Evolutionary conservation across 2,329 filamentous ascomycete species (phyloP).

Genomic region (Fusarium albosuccineum): DNA sequence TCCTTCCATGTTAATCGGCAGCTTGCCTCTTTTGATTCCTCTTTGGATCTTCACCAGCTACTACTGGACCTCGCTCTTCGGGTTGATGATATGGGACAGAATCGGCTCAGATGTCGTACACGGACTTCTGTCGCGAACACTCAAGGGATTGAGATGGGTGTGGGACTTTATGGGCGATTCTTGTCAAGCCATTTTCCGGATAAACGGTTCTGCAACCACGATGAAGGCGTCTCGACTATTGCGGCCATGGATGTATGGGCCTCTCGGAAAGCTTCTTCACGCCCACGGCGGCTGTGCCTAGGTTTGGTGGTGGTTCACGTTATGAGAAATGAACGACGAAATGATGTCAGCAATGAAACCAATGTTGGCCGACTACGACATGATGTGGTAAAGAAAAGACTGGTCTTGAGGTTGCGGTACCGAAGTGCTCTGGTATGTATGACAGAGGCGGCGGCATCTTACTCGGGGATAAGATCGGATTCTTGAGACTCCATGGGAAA

Average conservation of each 20-base stretch:
- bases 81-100: conserved; percentile 37
- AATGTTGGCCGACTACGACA: background rate
- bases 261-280: conserved; percentile 26
- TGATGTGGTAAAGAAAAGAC: background rate
- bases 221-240: conserved; percentile 18
- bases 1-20: conserved; percentile 31
- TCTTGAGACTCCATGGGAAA: background rate
- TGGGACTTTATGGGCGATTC: background rate
- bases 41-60: conserved; percentile 37
- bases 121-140: conserved; percentile 11
- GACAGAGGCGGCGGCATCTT: background rate
- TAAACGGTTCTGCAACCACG: conserved; percentile 4
- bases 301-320: background rate
- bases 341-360: background rate
- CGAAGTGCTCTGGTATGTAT: background rate
- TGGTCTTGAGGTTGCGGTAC: background rate
- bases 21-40: conserved; percentile 30
- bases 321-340: conserved; percentile 12
- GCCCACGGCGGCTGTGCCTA: conserved; percentile 17
- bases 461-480: background rate
- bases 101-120: conserved; percentile 32
- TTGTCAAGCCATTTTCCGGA: conserved; percentile 4
- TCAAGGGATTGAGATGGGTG: conserved; percentile 15
- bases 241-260: conserved; percentile 28
- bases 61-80: conserved; percentile 37